Conservation (phyloP, 805 yeast species). For the Candida taoyuanica region DNA sequence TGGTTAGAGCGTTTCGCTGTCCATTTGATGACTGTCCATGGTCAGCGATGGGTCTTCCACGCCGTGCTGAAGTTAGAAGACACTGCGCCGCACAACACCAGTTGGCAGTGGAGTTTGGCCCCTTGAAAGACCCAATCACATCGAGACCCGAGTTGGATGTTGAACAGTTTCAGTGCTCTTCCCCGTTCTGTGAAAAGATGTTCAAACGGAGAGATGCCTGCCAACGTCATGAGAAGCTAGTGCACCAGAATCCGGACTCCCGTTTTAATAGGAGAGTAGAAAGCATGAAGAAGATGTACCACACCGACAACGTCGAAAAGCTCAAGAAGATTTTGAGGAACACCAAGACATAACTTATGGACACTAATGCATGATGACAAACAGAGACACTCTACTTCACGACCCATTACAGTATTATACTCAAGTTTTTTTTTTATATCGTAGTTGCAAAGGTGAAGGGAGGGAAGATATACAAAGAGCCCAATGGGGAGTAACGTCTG, state of each 20-base stretch:
- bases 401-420: no score
- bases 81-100: conserved; percentile 46
- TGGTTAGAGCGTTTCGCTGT: conserved; percentile 40
- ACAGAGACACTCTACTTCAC: no score
- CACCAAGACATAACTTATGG: no score
- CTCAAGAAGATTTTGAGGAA: background rate
- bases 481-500: no score
- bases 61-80: conserved; percentile 44
- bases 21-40: conserved; percentile 44
- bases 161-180: conserved; percentile 25
- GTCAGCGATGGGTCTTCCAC: conserved; percentile 44
- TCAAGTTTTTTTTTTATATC: no score
- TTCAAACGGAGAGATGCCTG: conserved; percentile 52
- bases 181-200: conserved; percentile 38
- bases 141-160: background rate
- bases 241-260: conserved; percentile 39
- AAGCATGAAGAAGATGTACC: conserved; percentile 6
- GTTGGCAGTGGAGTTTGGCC: conserved; percentile 4
- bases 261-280: conserved; percentile 35
- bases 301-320: conserved; percentile 5
- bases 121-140: background rate
- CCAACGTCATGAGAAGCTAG: conserved; percentile 47
- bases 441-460: no score
- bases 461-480: no score
- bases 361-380: no score